Evolutionary conservation across 2,329 filamentous ascomycete species (phyloP).

Genomic region (Tolypocladium capitatum): DNA sequence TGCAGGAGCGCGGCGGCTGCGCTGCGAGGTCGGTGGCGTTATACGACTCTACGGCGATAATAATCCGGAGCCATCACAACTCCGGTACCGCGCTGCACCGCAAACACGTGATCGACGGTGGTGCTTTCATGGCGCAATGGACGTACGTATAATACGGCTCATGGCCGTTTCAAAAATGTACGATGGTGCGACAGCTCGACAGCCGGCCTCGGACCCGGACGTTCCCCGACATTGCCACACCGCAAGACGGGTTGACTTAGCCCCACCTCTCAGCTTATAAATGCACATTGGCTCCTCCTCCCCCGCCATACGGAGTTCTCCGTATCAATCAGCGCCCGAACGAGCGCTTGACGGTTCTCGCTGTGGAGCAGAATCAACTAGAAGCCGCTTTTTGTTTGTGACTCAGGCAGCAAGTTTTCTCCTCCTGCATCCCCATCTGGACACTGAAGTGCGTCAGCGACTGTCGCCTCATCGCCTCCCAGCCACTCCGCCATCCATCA

Average conservation of each 20-base stretch:
- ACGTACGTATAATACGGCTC: not conserved
- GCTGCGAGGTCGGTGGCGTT: not conserved
- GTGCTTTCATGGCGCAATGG: too few relatives aligned
- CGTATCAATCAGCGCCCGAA: not conserved
- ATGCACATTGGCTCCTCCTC: not conserved
- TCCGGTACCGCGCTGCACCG: not conserved
- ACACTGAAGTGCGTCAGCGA: constrained; percentile 1
- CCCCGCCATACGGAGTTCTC: not conserved
- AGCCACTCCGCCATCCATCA: not conserved
- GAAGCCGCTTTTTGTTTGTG: constrained; percentile 16
- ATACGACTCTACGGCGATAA: not conserved
- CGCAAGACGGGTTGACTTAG: not conserved
- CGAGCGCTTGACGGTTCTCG: not conserved
- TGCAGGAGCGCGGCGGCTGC: not conserved
- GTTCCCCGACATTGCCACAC: not conserved
- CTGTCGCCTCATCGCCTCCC: not conserved
- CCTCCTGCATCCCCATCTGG: constrained; percentile 1
- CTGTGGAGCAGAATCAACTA: constrained; percentile 11
- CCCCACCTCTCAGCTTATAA: not conserved
- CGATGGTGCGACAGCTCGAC: not conserved
- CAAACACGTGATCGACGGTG: too few relatives aligned
- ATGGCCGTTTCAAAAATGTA: not conserved
- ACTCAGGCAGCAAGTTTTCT: constrained; percentile 22
- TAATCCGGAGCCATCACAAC: not conserved
- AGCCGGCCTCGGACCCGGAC: not conserved